Evolutionary conservation across 2,329 filamentous ascomycete species (phyloP).

Genomic region (Fusarium liriodendri): DNA sequence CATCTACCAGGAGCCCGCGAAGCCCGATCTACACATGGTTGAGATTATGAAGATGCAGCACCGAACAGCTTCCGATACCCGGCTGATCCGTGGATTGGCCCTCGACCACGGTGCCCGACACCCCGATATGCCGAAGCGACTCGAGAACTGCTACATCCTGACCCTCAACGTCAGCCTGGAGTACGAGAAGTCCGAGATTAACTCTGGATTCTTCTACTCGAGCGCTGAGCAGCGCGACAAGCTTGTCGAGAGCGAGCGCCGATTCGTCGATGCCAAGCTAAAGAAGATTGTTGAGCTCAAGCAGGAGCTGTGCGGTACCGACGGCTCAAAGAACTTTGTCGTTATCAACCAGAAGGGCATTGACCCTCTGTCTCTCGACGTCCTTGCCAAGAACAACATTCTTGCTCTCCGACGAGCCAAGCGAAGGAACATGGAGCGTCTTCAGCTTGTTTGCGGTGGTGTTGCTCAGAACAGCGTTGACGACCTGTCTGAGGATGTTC

Average conservation of each 20-base stretch:
- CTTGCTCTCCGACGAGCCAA: slow-evolving; percentile 94
- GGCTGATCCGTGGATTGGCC: slow-evolving; percentile 91
- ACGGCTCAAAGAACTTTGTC: slow-evolving; percentile 95
- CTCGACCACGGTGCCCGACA: slow-evolving; percentile 96
- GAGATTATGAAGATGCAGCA: slow-evolving; percentile 99
- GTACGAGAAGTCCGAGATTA: slow-evolving; percentile 99
- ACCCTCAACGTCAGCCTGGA: slow-evolving; percentile 97
- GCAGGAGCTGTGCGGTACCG: slow-evolving; percentile 95
- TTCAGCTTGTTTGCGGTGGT: slow-evolving; percentile 95
- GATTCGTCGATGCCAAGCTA: slow-evolving; percentile 95
- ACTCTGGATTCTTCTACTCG: slow-evolving; percentile 98
- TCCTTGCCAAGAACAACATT: slow-evolving; percentile 98
- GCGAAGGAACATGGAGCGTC: slow-evolving; percentile 98
- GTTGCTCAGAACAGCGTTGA: slow-evolving; percentile 95
- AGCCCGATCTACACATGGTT: slow-evolving; percentile 98
- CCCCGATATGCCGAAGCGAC: slow-evolving; percentile 96
- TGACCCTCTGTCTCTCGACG: slow-evolving; percentile 93
- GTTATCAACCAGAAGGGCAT: slow-evolving; percentile 99
- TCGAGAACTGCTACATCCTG: slow-evolving; percentile 95
- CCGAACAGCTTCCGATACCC: slow-evolving; percentile 93
- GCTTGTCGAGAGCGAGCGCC: slow-evolving; percentile 95
- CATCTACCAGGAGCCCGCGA: slow-evolving; percentile 88
- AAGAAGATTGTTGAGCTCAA: slow-evolving; percentile 98
- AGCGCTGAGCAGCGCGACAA: slow-evolving; percentile 97
- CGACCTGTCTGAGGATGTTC: slow-evolving; percentile 85